Evolutionary conservation across 2,329 filamentous ascomycete species (phyloP), one percentile per base, ranked within the genome.

Genomic region (Aspergillus fructus): DNA sequence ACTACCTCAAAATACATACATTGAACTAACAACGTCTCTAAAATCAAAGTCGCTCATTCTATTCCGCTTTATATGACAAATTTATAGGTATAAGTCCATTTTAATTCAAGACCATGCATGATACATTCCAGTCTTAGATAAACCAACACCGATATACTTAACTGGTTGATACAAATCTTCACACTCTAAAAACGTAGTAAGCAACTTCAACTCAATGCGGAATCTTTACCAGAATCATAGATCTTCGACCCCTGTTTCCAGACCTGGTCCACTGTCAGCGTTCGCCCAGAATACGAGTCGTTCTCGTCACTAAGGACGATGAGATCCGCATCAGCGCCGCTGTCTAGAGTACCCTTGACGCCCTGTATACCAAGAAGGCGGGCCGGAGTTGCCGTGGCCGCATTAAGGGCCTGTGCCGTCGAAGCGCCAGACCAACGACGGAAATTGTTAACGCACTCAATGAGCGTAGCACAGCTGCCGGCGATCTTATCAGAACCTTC

Each of bases 401-500:
- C 74, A 45, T 69, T 70, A n/a, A 78, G 67, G 0, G 75, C 72
- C 58, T 73, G 71, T 1, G 73, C 74, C 0, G 74, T 76, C 3
- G 68, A 72, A 0, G 75, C 68, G 5, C 68, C 69, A 6, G 74
- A 71, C 75, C 75, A 78, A 30, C 72, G 68, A 5, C 74, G 68
- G 64, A 78, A 78, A 50, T 78, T 78, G 55, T 77, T 78, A 15
- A 78, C 71, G 41, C 75, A 78, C 60, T 77, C 74, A 39, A 78
- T 76, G 15, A 78, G 64, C 5, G 75, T 77, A 8, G 75, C 74
- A 0, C 74, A 76, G 49, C 86, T 89, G 62, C 89, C 90, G 13
- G 90, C 91, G 68, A 96, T 91, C 58, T 85, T 89, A 30, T 89
- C 84, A 0, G 89, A 91, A 13, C 89, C 90, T 70, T 96, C 89